Evolutionary conservation across 257 asterid species (phyloP), one percentile per base, ranked within the genome.

Genomic region (Perilla frutescens): DNA sequence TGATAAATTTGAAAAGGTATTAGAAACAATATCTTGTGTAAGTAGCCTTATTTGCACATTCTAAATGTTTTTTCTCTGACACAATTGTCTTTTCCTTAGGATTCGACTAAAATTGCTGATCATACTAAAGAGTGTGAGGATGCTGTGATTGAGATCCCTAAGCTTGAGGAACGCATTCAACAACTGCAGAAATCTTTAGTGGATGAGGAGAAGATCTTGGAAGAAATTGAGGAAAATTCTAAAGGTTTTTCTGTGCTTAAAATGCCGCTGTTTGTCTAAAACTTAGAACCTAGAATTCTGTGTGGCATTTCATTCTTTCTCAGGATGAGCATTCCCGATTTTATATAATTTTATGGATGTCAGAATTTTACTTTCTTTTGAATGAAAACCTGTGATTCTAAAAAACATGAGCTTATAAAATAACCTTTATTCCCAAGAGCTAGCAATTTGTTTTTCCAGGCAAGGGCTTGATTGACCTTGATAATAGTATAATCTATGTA

Each of bases 1-100:
- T 47, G 98, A 87, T 53, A 95, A 95, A 84, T 66, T 85, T 68
- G 99, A 84, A 70, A 92, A 89, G 97, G 99, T 95, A 82, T n/a
- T 62, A 50, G 66, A 54, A 72, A 14, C 43, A 49, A 3, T 68
- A 36, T 10, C 56, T n/a, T 64, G 45, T 50, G 32, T 59, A n/a
- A 57, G 55, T 45, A 48, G 41, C 47, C 43, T 10, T 11, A 14
- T 58, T 54, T 40, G 13, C 14, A 70, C 14, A 13, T 78, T 51
- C 15, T 50, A 31, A 11, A 43, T 15, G 37, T 3, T 63, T 49
- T 59, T 79, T 54, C 37, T 26, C 32, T 47, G 66, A 71, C 62
- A n/a, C 9, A 20, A 40, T 36, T 37, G 32, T 61, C 58, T 51
- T 66, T 36, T 11, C 36, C 47, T 84, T 70, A 95, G 98, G 99